phyloP scores from a whole-genome alignment of 331 rosid species.

The Acacia concinna region DNA sequence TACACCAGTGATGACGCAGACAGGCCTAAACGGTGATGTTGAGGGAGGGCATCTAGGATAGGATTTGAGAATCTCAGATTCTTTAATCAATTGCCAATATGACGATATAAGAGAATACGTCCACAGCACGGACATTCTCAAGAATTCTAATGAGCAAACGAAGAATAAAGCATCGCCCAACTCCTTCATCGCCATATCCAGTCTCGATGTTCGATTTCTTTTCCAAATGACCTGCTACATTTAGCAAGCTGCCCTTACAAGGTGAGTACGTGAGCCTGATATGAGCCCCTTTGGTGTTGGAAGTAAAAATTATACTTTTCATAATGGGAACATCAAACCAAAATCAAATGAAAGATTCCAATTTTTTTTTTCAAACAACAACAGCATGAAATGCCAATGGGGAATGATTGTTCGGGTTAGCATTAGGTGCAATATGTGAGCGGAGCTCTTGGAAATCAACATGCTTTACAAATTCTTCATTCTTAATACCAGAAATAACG shows the following conservation, averaged over 20 bases:
- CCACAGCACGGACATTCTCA: constrained; percentile 84
- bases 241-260: background rate
- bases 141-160: constrained; percentile 52
- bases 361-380: background rate
- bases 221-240: background rate
- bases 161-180: constrained; percentile 44
- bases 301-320: too few relatives aligned
- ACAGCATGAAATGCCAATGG: background rate
- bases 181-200: constrained; percentile 33
- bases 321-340: background rate
- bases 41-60: constrained; percentile 40
- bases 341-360: background rate
- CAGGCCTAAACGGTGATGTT: constrained; percentile 42
- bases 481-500: constrained; percentile 1
- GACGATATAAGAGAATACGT: constrained; percentile 43
- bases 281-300: background rate
- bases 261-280: background rate
- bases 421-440: background rate
- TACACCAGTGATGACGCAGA: constrained; percentile 87
- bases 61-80: constrained; percentile 26
- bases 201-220: constrained; percentile 14
- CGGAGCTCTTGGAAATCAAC: background rate
- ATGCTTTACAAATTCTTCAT: background rate
- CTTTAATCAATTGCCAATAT: constrained; percentile 44
- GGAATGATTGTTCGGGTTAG: background rate